Conservation (phyloP, 2,329 filamentous ascomycete species). For the Venturia carpophila region DNA sequence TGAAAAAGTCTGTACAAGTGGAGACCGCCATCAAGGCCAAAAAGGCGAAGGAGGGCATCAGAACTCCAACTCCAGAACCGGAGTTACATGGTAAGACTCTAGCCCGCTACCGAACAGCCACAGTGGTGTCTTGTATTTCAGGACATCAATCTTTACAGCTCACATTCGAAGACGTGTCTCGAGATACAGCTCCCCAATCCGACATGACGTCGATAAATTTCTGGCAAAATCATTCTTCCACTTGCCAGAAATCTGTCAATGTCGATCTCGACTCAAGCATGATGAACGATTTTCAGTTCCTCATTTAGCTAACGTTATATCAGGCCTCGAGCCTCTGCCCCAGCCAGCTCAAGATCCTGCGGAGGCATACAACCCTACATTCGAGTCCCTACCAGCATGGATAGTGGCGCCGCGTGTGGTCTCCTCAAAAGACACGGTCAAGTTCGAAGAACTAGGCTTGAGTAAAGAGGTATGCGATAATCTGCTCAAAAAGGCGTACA, state of each 20-base stretch:
- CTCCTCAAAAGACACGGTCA: conserved; percentile 48
- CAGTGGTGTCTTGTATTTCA: background rate
- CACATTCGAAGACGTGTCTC: background rate
- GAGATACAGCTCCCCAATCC: background rate
- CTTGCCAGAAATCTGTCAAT: background rate
- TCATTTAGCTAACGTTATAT: background rate
- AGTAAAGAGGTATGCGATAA: conserved; percentile 44
- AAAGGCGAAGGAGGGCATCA: conserved; percentile 23
- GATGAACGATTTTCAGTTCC: background rate
- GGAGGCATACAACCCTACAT: conserved; percentile 53
- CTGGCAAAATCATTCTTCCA: background rate
- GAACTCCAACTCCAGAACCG: conserved; percentile 22
- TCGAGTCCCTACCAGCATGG: conserved; percentile 75
- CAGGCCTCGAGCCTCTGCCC: conserved; percentile 71
- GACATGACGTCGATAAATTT: background rate
- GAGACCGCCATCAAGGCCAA: conserved; percentile 17
- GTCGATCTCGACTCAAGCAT: background rate
- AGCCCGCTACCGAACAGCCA: background rate
- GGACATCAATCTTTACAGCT: background rate
- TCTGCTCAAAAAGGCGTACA: conserved; percentile 61
- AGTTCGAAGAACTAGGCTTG: conserved; percentile 61
- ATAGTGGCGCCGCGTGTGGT: conserved; percentile 67
- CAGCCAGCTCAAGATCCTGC: conserved; percentile 61
- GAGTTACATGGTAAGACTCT: conserved; percentile 46
- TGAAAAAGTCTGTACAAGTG: conserved; percentile 28